Evolutionary conservation across 2,329 filamentous ascomycete genomes (phyloP), one percentile per base, ranked within the genome.

Genomic region (Botrytis porri): DNA sequence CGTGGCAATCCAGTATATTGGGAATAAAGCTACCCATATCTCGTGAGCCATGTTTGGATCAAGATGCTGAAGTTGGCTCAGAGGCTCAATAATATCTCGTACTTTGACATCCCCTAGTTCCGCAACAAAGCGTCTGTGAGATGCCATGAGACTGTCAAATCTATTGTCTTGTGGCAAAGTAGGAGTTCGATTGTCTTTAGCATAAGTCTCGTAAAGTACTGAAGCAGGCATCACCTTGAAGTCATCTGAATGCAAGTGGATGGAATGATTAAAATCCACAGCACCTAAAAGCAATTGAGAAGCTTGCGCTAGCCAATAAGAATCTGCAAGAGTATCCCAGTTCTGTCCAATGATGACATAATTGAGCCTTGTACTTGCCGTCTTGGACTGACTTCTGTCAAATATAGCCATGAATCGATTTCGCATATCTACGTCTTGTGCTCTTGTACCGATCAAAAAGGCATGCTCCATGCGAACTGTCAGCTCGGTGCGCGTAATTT

Each of bases 391-490:
- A 80, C 94, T 97, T 82, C 92, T 93, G 82, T 98, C 95, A 77
- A 99, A 98, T 76, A 99, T 98, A 32, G 89, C 89, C 90, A 99
- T 94, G 84, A 99, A 99, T 22, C 95, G 91, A 79, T 97, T 97
- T 62, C 96, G 92, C 94, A 98, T 98, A 73, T 97, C 93, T 20
- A 98, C 93, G 81, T 99, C 95, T 77, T 95, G 91, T 3, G 95
- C 95, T 78, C 97, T 86, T 0, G 95, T 97, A 41, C 97, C 96
- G 67, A 99, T 96, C 76, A 99, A 87, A 86, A 99, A 99, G 8
- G 96, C 96, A 82, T 98, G 95, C 83, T 99, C 96, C 88, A 99
- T 92, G 6, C 97, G 90, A 16, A 99, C 97, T 0, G 96, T 98
- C 70, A 99, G 87, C 82, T 99, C 96, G 0, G 95, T 98, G 45